Base-by-base conservation (phyloP, 768 basidiomycete species). In the Porphyrellus cyaneotinctus region DNA sequence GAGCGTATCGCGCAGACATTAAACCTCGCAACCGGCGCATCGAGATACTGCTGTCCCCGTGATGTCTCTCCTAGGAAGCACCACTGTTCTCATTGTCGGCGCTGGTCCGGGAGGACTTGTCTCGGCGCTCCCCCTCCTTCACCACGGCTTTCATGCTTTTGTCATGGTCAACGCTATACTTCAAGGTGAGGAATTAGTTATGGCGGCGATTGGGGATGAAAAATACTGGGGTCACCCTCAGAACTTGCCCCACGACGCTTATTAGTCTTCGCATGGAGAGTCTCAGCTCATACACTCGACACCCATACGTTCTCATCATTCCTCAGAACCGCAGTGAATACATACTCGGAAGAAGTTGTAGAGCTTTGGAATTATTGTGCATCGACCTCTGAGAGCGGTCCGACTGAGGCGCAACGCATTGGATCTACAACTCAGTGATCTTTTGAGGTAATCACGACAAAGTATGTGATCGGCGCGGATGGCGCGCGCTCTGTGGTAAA, bases 61-160 rank as follows among this genome's bases (percentile, higher is more conserved):
- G 9, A 58, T 58, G 57, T 60, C 70, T 31, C 60, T 74, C 20
- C 75, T 75, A 0, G 45, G 53, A 3, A 61, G 50, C 39, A 74
- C 77, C 6, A 73, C 73, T 23, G 64, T 80, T 26, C 73, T 80
- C 46, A 70, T 82, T 23, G 74, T 81, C 11, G 79, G 78, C 26
- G 77, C 76, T 23, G 79, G 80, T n/a, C 80, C 80, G 22, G 60
- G 71, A 0, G 80, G 80, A 11, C 73, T 81, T 46, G 66, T 75
- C 1, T 63, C 71, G 38, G 80, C 79, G 22, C 60, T 79, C 17
- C 72, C 78, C 17, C 73, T 81, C 7, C 58, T 67, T 14, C 65
- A 74, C 12, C 70, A 77, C 11, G 74, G 74, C 3, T 71, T 72
- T 41, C 62, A 52, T 26, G 73, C 79, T 32, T 52, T 82, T 63